phyloP scores from a whole-genome alignment of 1,139 yeast species.

The Geotrichum candidum region DNA sequence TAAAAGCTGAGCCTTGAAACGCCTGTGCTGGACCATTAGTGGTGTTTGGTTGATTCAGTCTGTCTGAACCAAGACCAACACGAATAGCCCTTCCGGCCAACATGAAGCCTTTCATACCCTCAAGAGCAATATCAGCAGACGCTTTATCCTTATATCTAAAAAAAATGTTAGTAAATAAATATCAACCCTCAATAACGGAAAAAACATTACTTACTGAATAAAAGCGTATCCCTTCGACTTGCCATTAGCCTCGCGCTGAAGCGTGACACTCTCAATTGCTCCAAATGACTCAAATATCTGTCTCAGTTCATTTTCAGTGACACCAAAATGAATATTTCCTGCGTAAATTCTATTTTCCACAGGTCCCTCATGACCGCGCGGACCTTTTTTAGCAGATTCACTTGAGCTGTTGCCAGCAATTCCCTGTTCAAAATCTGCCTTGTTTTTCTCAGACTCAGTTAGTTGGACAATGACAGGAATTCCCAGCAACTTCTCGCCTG shows the following conservation, averaged over 20 bases:
- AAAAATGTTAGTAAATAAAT: not conserved
- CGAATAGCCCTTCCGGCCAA: conserved; percentile 33
- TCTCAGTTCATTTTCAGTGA: conserved; percentile 33
- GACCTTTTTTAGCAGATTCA: not conserved
- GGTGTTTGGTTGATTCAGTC: not conserved
- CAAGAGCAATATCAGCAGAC: conserved; percentile 32
- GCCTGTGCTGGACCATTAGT: conserved; percentile 16
- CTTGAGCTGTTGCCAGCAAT: not conserved
- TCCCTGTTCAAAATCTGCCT: conserved; percentile 28
- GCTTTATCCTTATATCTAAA: conserved; percentile 23
- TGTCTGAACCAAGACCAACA: conserved; percentile 33
- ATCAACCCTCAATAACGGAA: not conserved
- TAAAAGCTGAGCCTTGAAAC: conserved; percentile 19
- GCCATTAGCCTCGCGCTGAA: conserved; percentile 34
- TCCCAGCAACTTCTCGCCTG: conserved; percentile 36
- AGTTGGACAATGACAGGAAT: conserved; percentile 36
- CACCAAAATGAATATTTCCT: conserved; percentile 33
- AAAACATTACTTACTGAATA: conserved; percentile 26
- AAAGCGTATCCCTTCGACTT: conserved; percentile 36
- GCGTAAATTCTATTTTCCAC: conserved; percentile 29
- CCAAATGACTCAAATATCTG: conserved; percentile 36
- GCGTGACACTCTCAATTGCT: conserved; percentile 29
- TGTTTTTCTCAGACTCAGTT: conserved; percentile 37
- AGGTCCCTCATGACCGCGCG: conserved; percentile 19
- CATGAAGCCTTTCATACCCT: conserved; percentile 34